These are phyloP conservation scores for Galerina sulciceps DNA, from an alignment of 768 basidiomycete species.

Conservation along the genomic window DNA sequence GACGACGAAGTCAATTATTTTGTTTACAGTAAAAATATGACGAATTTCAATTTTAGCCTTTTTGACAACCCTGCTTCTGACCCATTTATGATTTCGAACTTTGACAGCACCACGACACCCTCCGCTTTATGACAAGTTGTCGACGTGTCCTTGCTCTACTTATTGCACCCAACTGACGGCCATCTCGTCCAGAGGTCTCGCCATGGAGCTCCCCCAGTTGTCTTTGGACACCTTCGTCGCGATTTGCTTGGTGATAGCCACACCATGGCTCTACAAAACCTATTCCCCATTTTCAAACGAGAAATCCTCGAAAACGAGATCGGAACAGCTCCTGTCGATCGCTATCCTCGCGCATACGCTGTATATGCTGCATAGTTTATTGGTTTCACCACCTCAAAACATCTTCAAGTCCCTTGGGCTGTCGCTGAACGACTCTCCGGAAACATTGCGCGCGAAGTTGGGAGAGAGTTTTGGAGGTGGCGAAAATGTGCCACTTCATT, in stretches of 20 bases:
- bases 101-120: constrained; percentile 6
- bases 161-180: background rate
- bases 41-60: background rate
- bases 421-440: constrained; percentile 57
- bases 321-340: constrained; percentile 28
- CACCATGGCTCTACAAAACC: constrained; percentile 27
- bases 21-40: no score
- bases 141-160: constrained; percentile 15
- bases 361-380: constrained; percentile 47
- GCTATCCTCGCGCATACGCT: constrained; percentile 56
- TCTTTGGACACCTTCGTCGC: constrained; percentile 25
- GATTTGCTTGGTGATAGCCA: constrained; percentile 24
- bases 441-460: constrained; percentile 52
- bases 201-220: constrained; percentile 23
- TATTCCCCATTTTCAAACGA: constrained; percentile 20
- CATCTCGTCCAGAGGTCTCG: background rate
- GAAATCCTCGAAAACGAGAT: constrained; percentile 1
- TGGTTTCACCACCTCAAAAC: constrained; percentile 59
- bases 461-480: constrained; percentile 41
- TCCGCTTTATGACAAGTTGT: constrained; percentile 2
- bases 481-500: constrained; percentile 43
- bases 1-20: background rate
- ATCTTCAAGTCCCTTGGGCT: constrained; percentile 60
- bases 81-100: background rate
- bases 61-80: constrained; percentile 1